These are phyloP conservation scores for Achaetomiella virescens DNA, from an alignment of 495 filamentous ascomycete genomes.

Conservation along the genomic window DNA sequence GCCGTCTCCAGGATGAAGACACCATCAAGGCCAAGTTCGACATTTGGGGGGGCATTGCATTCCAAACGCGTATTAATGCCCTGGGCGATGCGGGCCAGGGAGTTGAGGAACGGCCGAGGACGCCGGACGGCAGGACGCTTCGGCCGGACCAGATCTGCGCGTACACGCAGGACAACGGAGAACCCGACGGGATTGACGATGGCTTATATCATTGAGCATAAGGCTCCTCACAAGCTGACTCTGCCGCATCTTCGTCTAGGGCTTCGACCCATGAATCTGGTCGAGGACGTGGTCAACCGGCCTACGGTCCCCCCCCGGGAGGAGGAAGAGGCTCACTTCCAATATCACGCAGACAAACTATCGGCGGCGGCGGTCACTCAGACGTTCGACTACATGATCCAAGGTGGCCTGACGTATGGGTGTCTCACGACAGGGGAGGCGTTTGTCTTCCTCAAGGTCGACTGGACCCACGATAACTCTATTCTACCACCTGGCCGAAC, in stretches of 20 bases:
- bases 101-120: background rate
- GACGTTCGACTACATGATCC: conserved; percentile 42
- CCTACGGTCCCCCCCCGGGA: too few relatives aligned
- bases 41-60: background rate
- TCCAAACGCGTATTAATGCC: background rate
- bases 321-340: conserved; percentile 9
- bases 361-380: conserved; percentile 36
- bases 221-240: conserved; percentile 31
- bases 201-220: conserved; percentile 29
- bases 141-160: too few relatives aligned
- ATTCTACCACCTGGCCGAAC: conserved; percentile 23
- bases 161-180: conserved; percentile 12
- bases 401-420: conserved; percentile 32
- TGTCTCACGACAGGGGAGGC: conserved; percentile 39
- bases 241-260: conserved; percentile 22
- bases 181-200: conserved; percentile 13
- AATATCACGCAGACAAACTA: conserved; percentile 31
- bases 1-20: background rate
- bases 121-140: conserved; percentile 7
- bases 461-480: conserved; percentile 21
- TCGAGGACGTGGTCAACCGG: conserved; percentile 22
- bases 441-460: conserved; percentile 43
- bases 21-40: background rate
- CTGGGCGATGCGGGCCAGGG: background rate
- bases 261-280: conserved; percentile 20